These are phyloP conservation scores for Austroboletus novae-zelandiae DNA, from an alignment of 1,284 basidiomycete genomes.

Conservation along the genomic window DNA sequence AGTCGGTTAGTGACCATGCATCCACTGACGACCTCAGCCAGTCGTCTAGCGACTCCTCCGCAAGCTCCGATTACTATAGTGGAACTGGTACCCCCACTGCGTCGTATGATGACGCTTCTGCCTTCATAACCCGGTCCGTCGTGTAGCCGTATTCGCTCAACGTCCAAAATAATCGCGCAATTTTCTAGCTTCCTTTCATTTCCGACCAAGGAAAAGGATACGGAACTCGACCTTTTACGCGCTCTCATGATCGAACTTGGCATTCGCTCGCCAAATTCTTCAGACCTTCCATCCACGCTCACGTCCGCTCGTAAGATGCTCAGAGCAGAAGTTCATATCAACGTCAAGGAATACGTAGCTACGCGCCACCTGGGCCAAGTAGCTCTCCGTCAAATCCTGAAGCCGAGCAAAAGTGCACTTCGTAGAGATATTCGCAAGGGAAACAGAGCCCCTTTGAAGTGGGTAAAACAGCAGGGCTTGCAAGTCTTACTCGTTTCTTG, in stretches of 20 bases:
- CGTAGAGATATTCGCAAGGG: constrained; percentile 56
- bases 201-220: constrained; percentile 34
- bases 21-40: neutral
- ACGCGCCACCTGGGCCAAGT: constrained; percentile 58
- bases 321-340: constrained; percentile 64
- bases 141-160: neutral
- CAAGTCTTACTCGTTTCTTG: constrained; percentile 56
- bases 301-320: constrained; percentile 60
- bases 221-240: constrained; percentile 47
- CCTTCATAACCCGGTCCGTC: constrained; percentile 30
- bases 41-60: constrained; percentile 3
- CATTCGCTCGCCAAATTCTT: constrained; percentile 38
- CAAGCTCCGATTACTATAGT: constrained; percentile 7
- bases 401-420: constrained; percentile 57
- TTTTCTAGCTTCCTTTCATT: constrained; percentile 22
- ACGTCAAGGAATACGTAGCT: constrained; percentile 70
- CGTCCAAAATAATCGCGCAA: neutral
- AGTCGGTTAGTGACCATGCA: constrained; percentile 4
- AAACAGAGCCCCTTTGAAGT: constrained; percentile 44
- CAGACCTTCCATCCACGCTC: constrained; percentile 52
- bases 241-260: constrained; percentile 58
- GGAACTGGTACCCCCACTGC: constrained; percentile 10
- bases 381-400: constrained; percentile 60
- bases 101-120: constrained; percentile 27
- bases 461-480: constrained; percentile 65